phyloP scores from a whole-genome alignment of 2,329 filamentous ascomycete genomes.

The Paracamarosporium sp. region DNA sequence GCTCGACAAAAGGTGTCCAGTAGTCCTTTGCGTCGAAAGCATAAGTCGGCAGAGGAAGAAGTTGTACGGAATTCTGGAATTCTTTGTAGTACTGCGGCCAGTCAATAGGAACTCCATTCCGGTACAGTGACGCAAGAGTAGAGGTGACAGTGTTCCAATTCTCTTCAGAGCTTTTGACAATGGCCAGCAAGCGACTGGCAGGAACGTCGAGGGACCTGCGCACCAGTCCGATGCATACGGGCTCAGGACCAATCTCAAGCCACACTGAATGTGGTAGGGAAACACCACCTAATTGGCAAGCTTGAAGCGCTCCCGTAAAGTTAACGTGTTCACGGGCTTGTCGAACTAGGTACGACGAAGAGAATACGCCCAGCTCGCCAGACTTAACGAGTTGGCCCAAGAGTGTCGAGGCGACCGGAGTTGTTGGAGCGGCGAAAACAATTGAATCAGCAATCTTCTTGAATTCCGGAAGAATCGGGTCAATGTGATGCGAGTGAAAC shows the following conservation, averaged over 20 bases:
- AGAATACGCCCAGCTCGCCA: constrained; percentile 49
- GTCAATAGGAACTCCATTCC: constrained; percentile 60
- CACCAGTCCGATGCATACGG: constrained; percentile 2
- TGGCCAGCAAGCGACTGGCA: not conserved
- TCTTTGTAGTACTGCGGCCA: constrained; percentile 63
- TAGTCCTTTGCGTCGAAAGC: constrained; percentile 39
- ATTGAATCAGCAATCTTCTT: constrained; percentile 35
- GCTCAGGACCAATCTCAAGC: constrained; percentile 9
- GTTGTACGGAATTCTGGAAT: constrained; percentile 27
- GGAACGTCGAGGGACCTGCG: not conserved
- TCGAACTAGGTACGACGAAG: constrained; percentile 6
- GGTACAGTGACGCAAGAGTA: constrained; percentile 59
- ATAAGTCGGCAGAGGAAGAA: constrained; percentile 38
- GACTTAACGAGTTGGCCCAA: constrained; percentile 8
- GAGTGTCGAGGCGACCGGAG: constrained; percentile 35
- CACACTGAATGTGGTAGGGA: not conserved
- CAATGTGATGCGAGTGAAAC: constrained; percentile 31
- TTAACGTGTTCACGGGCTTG: constrained; percentile 50
- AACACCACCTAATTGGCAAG: constrained; percentile 13
- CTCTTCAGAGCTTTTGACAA: not conserved
- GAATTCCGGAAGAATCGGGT: constrained; percentile 51
- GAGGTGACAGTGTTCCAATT: constrained; percentile 47
- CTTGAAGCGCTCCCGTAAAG: constrained; percentile 54
- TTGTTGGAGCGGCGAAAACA: constrained; percentile 3
- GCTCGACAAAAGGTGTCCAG: constrained; percentile 23